Evolutionary conservation across 179 eudicot species (phyloP).

Genomic region (Beta lomatogona): DNA sequence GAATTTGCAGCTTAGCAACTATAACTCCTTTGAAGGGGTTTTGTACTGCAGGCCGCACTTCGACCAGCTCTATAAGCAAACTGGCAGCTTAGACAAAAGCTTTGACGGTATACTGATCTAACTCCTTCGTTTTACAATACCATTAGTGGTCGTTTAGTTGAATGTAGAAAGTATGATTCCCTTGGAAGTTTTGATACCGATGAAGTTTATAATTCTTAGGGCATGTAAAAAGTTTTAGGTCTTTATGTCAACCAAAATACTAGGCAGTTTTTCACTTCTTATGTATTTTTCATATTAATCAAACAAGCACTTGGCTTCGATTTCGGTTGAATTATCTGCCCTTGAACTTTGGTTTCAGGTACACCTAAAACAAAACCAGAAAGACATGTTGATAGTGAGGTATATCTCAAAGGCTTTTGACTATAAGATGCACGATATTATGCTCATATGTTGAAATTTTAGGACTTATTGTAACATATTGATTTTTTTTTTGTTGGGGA

Average conservation of each 20-base stretch:
- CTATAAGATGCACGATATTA: not conserved
- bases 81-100: conserved; percentile 96
- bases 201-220: too few relatives aligned
- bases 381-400: conserved; percentile 66
- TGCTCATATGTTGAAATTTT: not conserved
- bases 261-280: too few relatives aligned
- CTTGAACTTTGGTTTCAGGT: conserved; percentile 48
- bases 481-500: conserved; percentile 13
- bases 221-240: too few relatives aligned
- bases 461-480: not conserved
- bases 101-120: conserved; percentile 62
- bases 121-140: not conserved
- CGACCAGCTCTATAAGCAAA: conserved; percentile 90
- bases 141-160: too few relatives aligned
- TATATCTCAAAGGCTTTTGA: conserved; percentile 26
- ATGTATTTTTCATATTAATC: too few relatives aligned
- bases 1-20: conserved; percentile 82
- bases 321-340: not conserved
- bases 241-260: too few relatives aligned
- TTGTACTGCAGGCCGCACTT: conserved; percentile 97
- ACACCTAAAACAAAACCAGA: conserved; percentile 85
- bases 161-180: too few relatives aligned
- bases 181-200: too few relatives aligned
- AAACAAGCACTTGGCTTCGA: not conserved
- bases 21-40: conserved; percentile 98